Base-by-base conservation (phyloP, 768 basidiomycete species). In the Heimioporus sp. region DNA sequence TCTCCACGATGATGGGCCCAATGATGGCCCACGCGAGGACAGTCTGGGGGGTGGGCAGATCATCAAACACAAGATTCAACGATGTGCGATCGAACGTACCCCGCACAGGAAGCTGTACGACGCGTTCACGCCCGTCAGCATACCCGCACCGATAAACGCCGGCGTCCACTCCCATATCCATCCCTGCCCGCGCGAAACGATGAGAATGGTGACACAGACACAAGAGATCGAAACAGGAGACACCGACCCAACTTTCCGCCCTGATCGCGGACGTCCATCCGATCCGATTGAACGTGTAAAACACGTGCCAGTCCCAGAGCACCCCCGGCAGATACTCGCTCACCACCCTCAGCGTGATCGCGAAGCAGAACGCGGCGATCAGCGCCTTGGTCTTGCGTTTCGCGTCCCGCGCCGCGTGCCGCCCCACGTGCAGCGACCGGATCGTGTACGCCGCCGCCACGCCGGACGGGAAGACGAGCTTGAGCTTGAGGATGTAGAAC, bases 391-490 rank as follows among this genome's bases (percentile, higher is more conserved):
- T 75, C 70, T 85, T 86, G 65, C 81, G 80, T 60, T 68, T 74
- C 19, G 83, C 82, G 8, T 72, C 74, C 24, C 67, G 63, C 12
- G 80, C 80, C 35, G 80, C 82, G 20, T 71, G 67, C 48, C 67
- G 72, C 15, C 77, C 77, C 34, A 75, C 73, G 54, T 85, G 85
- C 30, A 83, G 66, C 10, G 82, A 81, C 34, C 77, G 81, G 56
- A 86, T 84, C 24, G 81, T 83, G 57, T 77, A 83, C 10, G 83
- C 85, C 34, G 83, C 82, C 15, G 84, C 86, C 52, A 85, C 80
- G 28, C 80, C 81, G 1, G 83, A 83, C 1, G 82, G 83, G 72
- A 85, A 85, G 15, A 79, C 79, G 69, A 35, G 16, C 11, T 35
- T 35, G 35, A 35, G 35, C 16, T 35, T 35, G 16, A 35, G 35